phyloP scores from a whole-genome alignment of 768 basidiomycete species.

The Leccinum rimulosum region DNA sequence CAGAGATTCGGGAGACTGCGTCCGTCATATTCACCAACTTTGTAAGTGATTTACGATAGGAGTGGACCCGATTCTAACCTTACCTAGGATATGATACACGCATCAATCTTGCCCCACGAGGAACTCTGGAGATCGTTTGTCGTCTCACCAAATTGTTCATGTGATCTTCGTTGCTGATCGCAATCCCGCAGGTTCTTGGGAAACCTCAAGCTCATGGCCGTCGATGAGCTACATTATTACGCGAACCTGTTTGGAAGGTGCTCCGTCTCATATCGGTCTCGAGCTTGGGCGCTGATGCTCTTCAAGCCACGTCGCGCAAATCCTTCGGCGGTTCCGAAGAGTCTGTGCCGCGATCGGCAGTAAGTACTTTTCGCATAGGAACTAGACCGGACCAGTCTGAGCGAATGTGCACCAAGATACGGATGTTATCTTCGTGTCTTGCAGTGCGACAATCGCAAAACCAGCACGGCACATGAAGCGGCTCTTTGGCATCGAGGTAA shows the following conservation, averaged over 20 bases:
- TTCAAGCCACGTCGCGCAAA: slow-evolving; percentile 73
- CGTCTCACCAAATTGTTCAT: neutral
- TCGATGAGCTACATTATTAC: slow-evolving; percentile 90
- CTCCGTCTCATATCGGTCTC: neutral
- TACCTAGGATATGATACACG: slow-evolving; percentile 77
- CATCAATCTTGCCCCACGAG: slow-evolving; percentile 81
- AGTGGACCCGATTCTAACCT: neutral
- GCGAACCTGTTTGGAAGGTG: slow-evolving; percentile 78
- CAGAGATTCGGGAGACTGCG: slow-evolving; percentile 68
- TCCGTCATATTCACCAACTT: slow-evolving; percentile 91
- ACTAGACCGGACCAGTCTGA: slow-evolving; percentile 2
- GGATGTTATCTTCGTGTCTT: slow-evolving; percentile 67
- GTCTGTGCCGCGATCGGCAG: slow-evolving; percentile 77
- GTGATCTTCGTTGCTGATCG: slow-evolving; percentile 3
- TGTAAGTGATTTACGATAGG: slow-evolving; percentile 38
- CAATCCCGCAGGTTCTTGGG: slow-evolving; percentile 58
- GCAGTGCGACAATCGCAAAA: slow-evolving; percentile 84
- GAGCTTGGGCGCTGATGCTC: neutral
- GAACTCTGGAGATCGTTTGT: slow-evolving; percentile 73
- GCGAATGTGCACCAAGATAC: slow-evolving; percentile 38
- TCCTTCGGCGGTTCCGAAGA: slow-evolving; percentile 72
- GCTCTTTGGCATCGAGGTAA: slow-evolving; percentile 63
- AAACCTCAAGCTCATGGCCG: slow-evolving; percentile 71
- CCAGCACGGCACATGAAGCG: slow-evolving; percentile 72
- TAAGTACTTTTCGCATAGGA: slow-evolving; percentile 34